Evolutionary conservation across 257 asterid genomes (phyloP), one percentile per base, ranked within the genome.

Genomic region (Vinca minor): DNA sequence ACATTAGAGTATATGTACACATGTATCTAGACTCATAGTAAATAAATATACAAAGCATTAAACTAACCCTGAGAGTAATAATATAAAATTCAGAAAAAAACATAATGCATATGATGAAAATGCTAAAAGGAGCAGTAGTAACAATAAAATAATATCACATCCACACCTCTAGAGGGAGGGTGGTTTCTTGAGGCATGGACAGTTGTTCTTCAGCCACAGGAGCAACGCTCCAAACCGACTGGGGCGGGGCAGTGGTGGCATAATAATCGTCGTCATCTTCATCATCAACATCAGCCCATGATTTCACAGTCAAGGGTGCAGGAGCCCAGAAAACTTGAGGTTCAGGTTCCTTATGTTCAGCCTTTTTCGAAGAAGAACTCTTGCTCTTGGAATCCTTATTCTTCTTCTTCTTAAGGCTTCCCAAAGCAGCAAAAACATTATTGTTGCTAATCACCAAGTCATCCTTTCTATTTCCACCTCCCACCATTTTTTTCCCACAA

Each of bases 251-350:
- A 44, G 94, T 83, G 61, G 96, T 88, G 48, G 96, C 96, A 41
- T 83, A 91, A 77, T 91, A 91, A 77, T 91, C 96, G 47, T 87
- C 97, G 35, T 91, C 97, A 61, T 88, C 96, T 47, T 91, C 98
- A 53, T 91, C 98, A 36, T 88, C 98, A 4, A 84, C 95, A 84
- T 91, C 98, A 0, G 96, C 98, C 98, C 98, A 91, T 0, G 95
- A 86, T 82, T 86, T 91, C 54, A 67, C 78, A 0, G 87, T 84
- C 78, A 91, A 67, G 36, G 98, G 98, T 3, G 98, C 91, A 0
- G 96, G 98, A 31, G 96, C 95, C 98, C 96, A 91, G 79, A 44
- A 86, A 31, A 91, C 91, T 73, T 71, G 69, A 35, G 75, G 87
- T 36, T 73, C 78, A 2, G 75, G 57, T 76, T 80, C 80, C 8